phyloP scores from a whole-genome alignment of 2,329 filamentous ascomycete species.

The Pyrenochaeta sp. region DNA sequence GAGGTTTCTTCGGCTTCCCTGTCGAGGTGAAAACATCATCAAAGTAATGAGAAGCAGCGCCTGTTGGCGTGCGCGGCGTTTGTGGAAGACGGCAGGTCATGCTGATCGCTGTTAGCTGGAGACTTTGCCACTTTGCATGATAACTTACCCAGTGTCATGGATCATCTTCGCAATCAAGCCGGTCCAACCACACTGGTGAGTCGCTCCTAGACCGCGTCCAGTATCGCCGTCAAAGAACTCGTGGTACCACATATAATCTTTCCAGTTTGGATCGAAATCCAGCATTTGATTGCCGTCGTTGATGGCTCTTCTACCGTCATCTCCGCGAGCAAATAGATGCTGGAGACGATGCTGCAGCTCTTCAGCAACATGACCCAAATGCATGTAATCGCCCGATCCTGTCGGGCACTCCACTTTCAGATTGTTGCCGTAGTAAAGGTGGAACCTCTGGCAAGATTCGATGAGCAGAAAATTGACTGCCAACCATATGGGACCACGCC shows the following conservation, averaged over 20 bases:
- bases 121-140: not conserved
- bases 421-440: conserved; percentile 90
- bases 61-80: conserved; percentile 86
- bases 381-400: conserved; percentile 93
- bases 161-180: conserved; percentile 96
- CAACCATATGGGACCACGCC: conserved; percentile 93
- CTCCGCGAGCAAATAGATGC: conserved; percentile 84
- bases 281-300: conserved; percentile 85
- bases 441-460: conserved; percentile 93
- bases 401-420: conserved; percentile 94
- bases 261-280: conserved; percentile 93
- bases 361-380: conserved; percentile 91
- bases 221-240: conserved; percentile 97
- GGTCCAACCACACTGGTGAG: conserved; percentile 96
- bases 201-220: conserved; percentile 87
- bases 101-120: conserved; percentile 54
- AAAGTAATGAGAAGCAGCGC: conserved; percentile 91
- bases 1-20: conserved; percentile 54
- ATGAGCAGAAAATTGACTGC: conserved; percentile 95
- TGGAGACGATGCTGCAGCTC: conserved; percentile 94
- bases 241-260: conserved; percentile 92
- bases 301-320: conserved; percentile 87
- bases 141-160: conserved; percentile 89
- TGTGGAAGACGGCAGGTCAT: conserved; percentile 66
- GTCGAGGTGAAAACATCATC: conserved; percentile 80